These are phyloP conservation scores for Hypoxylon rickii DNA, from an alignment of 495 filamentous ascomycete genomes.

Conservation along the genomic window DNA sequence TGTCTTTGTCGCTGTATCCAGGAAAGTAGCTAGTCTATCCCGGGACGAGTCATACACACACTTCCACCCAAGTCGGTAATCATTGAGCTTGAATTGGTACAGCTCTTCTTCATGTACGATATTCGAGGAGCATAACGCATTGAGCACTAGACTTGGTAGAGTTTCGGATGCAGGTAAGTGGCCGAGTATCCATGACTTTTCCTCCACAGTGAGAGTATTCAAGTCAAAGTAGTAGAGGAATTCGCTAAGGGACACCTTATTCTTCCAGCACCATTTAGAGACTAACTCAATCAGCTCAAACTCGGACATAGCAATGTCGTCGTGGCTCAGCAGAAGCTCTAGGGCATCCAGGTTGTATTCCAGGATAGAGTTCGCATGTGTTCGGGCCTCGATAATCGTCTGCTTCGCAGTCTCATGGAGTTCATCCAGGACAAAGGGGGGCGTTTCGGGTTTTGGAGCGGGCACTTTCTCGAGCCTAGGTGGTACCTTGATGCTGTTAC, in stretches of 20 bases:
- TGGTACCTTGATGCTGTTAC: not conserved
- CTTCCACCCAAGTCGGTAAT: not conserved
- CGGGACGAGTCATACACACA: not conserved
- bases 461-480: not conserved
- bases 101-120: not conserved
- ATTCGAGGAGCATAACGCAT: not conserved
- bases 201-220: not conserved
- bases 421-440: not conserved
- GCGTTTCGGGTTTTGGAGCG: not conserved
- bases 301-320: not conserved
- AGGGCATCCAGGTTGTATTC: not conserved
- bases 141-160: not conserved
- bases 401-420: not conserved
- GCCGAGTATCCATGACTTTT: not conserved
- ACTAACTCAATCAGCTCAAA: not conserved
- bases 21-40: not conserved
- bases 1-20: not conserved
- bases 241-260: not conserved
- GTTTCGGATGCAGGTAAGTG: not conserved
- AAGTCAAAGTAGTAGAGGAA: not conserved
- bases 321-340: not conserved
- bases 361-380: not conserved
- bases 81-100: not conserved
- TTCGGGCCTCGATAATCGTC: not conserved
- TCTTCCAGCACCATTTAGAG: not conserved